These are phyloP conservation scores for Talaromyces islandicus DNA, from an alignment of 2,329 filamentous ascomycete genomes.

Conservation along the genomic window DNA sequence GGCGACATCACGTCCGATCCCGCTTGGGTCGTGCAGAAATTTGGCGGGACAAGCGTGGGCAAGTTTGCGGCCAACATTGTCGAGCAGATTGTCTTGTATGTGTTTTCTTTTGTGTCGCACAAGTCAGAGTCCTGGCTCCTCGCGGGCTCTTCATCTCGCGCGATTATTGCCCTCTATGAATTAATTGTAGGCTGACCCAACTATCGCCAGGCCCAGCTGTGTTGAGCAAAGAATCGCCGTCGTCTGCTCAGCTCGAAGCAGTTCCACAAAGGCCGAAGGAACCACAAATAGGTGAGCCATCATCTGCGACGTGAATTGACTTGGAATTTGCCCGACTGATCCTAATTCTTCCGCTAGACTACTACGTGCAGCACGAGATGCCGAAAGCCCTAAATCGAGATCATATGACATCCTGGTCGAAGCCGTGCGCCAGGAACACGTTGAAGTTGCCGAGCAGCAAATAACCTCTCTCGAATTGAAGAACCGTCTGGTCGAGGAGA, in stretches of 20 bases:
- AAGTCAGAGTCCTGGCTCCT: background rate
- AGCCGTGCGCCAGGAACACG: slow-evolving; percentile 76
- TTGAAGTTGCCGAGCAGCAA: slow-evolving; percentile 61
- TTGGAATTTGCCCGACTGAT: slow-evolving; percentile 1
- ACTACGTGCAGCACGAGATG: slow-evolving; percentile 45
- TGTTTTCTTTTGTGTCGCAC: background rate
- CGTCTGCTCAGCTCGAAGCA: slow-evolving; percentile 92
- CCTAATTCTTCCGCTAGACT: slow-evolving; percentile 26
- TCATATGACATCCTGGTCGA: slow-evolving; percentile 70
- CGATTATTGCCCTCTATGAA: background rate
- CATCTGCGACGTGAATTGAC: background rate
- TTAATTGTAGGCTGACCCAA: background rate
- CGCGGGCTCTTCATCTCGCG: background rate
- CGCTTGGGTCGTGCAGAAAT: slow-evolving; percentile 87
- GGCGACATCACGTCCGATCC: slow-evolving; percentile 16
- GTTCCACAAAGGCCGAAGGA: slow-evolving; percentile 86
- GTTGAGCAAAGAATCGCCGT: slow-evolving; percentile 72
- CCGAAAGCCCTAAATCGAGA: slow-evolving; percentile 41
- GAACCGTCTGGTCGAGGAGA: slow-evolving; percentile 56
- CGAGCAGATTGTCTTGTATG: slow-evolving; percentile 62
- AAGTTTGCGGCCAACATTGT: slow-evolving; percentile 80
- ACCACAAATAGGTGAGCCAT: slow-evolving; percentile 84
- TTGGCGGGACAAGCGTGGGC: slow-evolving; percentile 89
- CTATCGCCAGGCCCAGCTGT: slow-evolving; percentile 49
- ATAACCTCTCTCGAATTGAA: slow-evolving; percentile 54